phyloP scores from a whole-genome alignment of 129 eudicot species.

The Solidago caesia region DNA sequence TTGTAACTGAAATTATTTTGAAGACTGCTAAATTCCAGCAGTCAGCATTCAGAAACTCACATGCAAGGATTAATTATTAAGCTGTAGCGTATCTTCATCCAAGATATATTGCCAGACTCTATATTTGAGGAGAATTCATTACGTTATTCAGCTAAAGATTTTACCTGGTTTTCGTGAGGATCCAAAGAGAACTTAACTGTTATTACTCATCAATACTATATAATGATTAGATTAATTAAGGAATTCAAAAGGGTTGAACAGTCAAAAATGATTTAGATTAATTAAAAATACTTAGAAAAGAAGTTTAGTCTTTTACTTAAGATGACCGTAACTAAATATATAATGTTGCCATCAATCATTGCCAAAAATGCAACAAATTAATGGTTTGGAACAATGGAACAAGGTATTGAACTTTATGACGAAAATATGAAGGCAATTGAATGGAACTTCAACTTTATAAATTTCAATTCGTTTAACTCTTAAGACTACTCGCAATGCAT shows the following conservation, averaged over 20 bases:
- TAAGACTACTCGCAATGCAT: no score
- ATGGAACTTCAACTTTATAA: no score
- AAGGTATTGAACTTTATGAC: no score
- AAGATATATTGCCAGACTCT: conserved; percentile 38
- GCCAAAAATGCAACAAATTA: no score
- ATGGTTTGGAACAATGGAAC: no score
- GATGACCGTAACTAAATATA: no score
- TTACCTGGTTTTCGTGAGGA: conserved; percentile 16
- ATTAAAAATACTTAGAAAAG: no score
- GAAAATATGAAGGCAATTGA: no score
- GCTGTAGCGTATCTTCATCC: conserved; percentile 31
- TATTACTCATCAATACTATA: conserved; percentile 4
- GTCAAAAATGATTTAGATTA: not conserved
- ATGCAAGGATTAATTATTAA: conserved; percentile 29
- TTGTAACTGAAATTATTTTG: conserved; percentile 6
- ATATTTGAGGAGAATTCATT: conserved; percentile 33
- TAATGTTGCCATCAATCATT: no score
- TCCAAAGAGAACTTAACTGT: conserved; percentile 25
- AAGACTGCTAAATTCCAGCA: conserved; percentile 26
- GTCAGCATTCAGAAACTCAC: conserved; percentile 32
- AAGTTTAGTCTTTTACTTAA: no score
- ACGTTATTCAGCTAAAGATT: not conserved
- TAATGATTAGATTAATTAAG: conserved; percentile 18
- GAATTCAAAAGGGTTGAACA: conserved; percentile 10
- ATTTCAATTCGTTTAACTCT: no score